Conservation (phyloP, 164 flowering plant genomes). For the Annona squamosa region DNA sequence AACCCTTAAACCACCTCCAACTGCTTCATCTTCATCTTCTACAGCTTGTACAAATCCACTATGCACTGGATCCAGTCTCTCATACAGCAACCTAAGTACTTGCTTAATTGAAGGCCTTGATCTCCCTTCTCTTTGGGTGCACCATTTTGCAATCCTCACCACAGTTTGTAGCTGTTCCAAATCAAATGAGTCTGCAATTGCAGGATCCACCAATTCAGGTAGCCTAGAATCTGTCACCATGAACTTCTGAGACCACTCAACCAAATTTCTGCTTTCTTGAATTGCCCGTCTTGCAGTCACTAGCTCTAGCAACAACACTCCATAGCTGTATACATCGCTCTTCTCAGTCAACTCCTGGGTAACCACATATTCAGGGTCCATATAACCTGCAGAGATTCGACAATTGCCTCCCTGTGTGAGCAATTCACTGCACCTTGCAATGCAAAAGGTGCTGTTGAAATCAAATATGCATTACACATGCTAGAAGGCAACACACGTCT, state of each 20-base stretch:
- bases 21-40: conserved; percentile 62
- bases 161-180: conserved; percentile 70
- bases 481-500: too few species aligned
- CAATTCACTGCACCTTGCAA: not conserved
- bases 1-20: conserved; percentile 34
- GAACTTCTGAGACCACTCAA: conserved; percentile 70
- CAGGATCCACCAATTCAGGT: conserved; percentile 70
- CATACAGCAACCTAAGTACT: conserved; percentile 77
- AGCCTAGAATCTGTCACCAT: conserved; percentile 52
- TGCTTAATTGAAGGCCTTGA: conserved; percentile 90
- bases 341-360: conserved; percentile 92
- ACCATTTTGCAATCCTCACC: conserved; percentile 66
- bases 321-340: conserved; percentile 95
- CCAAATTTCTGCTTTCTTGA: conserved; percentile 74
- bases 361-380: conserved; percentile 93
- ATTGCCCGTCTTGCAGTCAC: conserved; percentile 70
- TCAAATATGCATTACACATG: too few species aligned
- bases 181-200: conserved; percentile 50
- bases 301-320: conserved; percentile 78
- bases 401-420: not conserved
- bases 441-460: too few species aligned
- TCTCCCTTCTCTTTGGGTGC: conserved; percentile 81
- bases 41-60: conserved; percentile 54
- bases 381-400: conserved; percentile 56
- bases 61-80: conserved; percentile 69